Percentiles rank a stretch among this genome's conserved stretches.
phyloP scores from a whole-genome alignment of 2,329 filamentous ascomycete genomes.

The Harringtonia aguacate region DNA sequence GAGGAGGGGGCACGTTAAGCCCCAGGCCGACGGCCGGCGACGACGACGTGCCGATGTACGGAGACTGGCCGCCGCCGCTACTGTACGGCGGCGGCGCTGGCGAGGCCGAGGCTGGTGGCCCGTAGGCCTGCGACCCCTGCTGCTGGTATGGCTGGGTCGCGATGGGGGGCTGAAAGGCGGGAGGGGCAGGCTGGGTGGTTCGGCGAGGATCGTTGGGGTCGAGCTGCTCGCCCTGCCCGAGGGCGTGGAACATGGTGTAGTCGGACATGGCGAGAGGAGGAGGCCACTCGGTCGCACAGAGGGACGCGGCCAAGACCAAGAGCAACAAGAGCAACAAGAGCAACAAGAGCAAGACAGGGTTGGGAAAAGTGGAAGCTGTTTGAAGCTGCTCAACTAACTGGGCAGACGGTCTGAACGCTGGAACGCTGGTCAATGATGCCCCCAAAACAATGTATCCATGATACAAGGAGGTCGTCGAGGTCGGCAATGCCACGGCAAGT shows the following conservation, averaged over 20 bases:
- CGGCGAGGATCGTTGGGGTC: constrained; percentile 41
- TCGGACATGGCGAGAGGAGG: constrained; percentile 23
- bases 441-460: no score
- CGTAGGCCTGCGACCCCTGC: constrained; percentile 4
- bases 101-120: not conserved
- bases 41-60: constrained; percentile 17
- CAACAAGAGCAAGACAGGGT: no score
- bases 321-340: no score
- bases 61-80: constrained; percentile 20
- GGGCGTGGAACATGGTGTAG: constrained; percentile 39
- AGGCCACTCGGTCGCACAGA: no score
- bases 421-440: no score
- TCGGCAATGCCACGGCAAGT: not conserved
- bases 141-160: constrained; percentile 45
- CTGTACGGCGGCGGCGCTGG: constrained; percentile 27
- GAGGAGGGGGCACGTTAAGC: constrained; percentile 19
- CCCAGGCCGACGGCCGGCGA: constrained; percentile 8
- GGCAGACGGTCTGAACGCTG: not conserved
- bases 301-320: not conserved
- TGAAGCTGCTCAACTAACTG: not conserved
- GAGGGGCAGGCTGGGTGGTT: constrained; percentile 27
- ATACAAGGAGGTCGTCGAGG: not conserved
- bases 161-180: constrained; percentile 40
- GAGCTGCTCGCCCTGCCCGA: constrained; percentile 36
- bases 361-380: no score